phyloP scores from a whole-genome alignment of 1,139 yeast species.

The Blastobotrys raffinosifermentans region DNA sequence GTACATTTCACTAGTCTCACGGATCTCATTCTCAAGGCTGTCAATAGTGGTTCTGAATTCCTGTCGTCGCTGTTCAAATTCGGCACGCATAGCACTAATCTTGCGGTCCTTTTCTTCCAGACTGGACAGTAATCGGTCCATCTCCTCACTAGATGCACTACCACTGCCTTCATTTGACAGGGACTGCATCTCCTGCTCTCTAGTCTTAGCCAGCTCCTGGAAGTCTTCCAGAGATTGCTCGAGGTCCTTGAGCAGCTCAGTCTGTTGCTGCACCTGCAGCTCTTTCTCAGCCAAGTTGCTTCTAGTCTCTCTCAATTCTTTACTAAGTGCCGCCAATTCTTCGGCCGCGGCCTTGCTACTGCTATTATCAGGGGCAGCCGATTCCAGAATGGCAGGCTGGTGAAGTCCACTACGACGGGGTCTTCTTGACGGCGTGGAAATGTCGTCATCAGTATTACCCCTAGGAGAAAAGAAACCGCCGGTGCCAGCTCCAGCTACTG shows the following conservation, averaged over 20 bases:
- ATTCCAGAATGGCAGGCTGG: background rate
- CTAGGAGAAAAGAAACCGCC: background rate
- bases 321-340: slow-evolving; percentile 14
- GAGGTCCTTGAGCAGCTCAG: slow-evolving; percentile 25
- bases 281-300: slow-evolving; percentile 21
- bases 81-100: slow-evolving; percentile 23
- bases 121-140: slow-evolving; percentile 18
- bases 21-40: slow-evolving; percentile 27
- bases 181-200: slow-evolving; percentile 11
- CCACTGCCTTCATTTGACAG: slow-evolving; percentile 4
- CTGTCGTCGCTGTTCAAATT: slow-evolving; percentile 29
- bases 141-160: slow-evolving; percentile 15
- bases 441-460: too few species aligned
- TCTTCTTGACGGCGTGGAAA: slow-evolving; percentile 1
- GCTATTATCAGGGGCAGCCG: background rate
- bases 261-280: slow-evolving; percentile 25
- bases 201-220: slow-evolving; percentile 20
- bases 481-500: background rate
- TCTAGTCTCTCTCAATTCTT: slow-evolving; percentile 19
- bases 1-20: slow-evolving; percentile 24
- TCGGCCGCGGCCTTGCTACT: slow-evolving; percentile 3
- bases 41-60: slow-evolving; percentile 31
- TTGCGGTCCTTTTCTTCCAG: slow-evolving; percentile 26
- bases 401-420: background rate
- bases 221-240: slow-evolving; percentile 30